These are phyloP conservation scores for Lodderomyces elongisporus DNA, from an alignment of 1,139 yeast species.

Conservation along the genomic window DNA sequence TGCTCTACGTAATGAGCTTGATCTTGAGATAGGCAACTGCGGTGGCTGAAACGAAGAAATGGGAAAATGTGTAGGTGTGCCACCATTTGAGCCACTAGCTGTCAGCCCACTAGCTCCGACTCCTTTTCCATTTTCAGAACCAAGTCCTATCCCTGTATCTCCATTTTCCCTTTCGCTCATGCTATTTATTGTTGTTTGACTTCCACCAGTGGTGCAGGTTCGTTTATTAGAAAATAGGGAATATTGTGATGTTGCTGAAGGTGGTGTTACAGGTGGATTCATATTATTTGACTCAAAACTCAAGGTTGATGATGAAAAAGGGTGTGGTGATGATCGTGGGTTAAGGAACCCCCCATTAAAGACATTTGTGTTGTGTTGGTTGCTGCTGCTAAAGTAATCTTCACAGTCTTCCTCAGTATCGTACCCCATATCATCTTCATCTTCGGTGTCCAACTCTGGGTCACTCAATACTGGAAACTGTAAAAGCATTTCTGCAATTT, in stretches of 20 bases:
- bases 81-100: too few relatives aligned
- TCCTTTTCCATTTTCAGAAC: too few relatives aligned
- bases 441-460: constrained; percentile 8
- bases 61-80: too few relatives aligned
- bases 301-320: constrained; percentile 20
- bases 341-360: constrained; percentile 1
- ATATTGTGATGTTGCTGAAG: constrained; percentile 39
- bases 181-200: too few relatives aligned
- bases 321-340: constrained; percentile 29
- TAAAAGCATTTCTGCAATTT: constrained; percentile 24
- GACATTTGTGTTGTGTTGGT: too few relatives aligned
- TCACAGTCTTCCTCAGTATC: constrained; percentile 7
- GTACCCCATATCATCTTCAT: constrained; percentile 10
- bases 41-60: too few relatives aligned
- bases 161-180: too few relatives aligned
- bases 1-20: too few relatives aligned
- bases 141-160: too few relatives aligned
- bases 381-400: constrained; percentile 1
- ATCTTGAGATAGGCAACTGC: too few relatives aligned
- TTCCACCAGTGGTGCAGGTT: constrained; percentile 11
- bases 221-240: constrained; percentile 34
- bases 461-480: constrained; percentile 20
- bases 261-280: constrained; percentile 36
- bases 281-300: constrained; percentile 16
- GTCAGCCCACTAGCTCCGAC: too few relatives aligned